Evolutionary conservation across 345 rosid species (phyloP).

Genomic region (Camelina laxa): DNA sequence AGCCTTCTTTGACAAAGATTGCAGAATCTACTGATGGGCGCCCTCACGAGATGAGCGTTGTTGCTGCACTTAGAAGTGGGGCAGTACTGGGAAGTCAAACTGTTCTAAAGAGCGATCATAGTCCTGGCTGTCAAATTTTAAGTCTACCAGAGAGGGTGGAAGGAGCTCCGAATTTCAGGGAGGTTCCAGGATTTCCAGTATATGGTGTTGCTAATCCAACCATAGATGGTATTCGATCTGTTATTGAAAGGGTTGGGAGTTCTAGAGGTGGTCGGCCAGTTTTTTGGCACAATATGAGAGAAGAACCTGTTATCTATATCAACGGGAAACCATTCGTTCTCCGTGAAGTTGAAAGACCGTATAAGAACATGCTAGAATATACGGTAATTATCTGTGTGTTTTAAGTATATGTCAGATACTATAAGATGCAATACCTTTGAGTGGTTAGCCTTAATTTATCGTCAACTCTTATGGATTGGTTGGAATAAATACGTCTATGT

Average conservation of each 20-base stretch:
- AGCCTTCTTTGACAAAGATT: slow-evolving; percentile 75
- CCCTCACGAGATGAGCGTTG: slow-evolving; percentile 87
- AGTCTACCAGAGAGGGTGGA: slow-evolving; percentile 90
- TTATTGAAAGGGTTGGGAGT: slow-evolving; percentile 83
- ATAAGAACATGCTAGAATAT: slow-evolving; percentile 94
- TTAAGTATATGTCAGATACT: background rate
- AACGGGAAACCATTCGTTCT: slow-evolving; percentile 97
- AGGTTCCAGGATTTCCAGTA: slow-evolving; percentile 96
- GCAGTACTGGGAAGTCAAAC: slow-evolving; percentile 98
- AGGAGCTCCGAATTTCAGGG: slow-evolving; percentile 98
- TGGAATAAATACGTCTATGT: slow-evolving; percentile 21
- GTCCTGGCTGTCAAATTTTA: slow-evolving; percentile 89
- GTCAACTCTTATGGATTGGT: slow-evolving; percentile 9
- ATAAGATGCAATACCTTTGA: slow-evolving; percentile 7
- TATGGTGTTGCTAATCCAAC: slow-evolving; percentile 99
- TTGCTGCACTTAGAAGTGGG: slow-evolving; percentile 90
- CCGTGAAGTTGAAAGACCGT: slow-evolving; percentile 97
- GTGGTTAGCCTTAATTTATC: background rate
- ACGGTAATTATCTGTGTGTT: slow-evolving; percentile 55
- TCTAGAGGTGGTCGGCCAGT: slow-evolving; percentile 75
- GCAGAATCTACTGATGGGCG: slow-evolving; percentile 86
- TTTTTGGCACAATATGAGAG: slow-evolving; percentile 99
- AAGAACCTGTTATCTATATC: slow-evolving; percentile 97
- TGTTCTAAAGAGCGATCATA: slow-evolving; percentile 95
- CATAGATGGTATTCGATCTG: slow-evolving; percentile 84